Base-by-base conservation (phyloP, 805 yeast genomes). In the Candida dajiaensis region DNA sequence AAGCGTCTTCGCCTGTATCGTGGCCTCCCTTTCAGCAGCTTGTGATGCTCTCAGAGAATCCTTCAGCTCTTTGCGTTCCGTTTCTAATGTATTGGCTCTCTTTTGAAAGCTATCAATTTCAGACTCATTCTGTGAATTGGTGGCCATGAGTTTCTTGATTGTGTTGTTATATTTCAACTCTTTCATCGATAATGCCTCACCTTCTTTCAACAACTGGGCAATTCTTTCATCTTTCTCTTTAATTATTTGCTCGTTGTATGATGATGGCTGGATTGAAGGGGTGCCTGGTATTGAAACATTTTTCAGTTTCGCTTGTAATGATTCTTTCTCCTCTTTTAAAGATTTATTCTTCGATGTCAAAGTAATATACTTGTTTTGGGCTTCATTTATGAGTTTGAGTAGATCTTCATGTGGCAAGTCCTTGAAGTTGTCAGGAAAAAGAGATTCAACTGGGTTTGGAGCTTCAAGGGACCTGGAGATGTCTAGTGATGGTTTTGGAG, bases 141-240 rank as follows among this genome's bases (percentile, higher is more conserved):
- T 72, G 19, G 72, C 65, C 38, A 80, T 78, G 47, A 89, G 64
- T 51, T 74, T 72, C 50, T 85, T 85, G 42, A 90, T 78, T 0
- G 81, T 71, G 37, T 80, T 86, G 53, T 77, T 80, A 44, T 81
- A 72, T 53, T 77, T 78, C 23, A 88, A 71, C 56, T 92, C 97
- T 50, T 78, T 81, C 48, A 74, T 73, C 0, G 94, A 80, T 35
- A 89, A 65, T 21, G 75, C 78, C 51, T 84, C 82, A 4, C 96
- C 96, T 63, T 89, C 96, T 45, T 76, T 79, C 58, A 85, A 59
- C 25, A 90, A 66, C 47, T 83, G 81, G 16, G 77, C 74, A 22
- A 90, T 80, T 26, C 80, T 76, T 12, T 70, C 74, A 43, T 89
- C 68, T 69, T 83, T 55, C 64, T 77, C 59, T 38, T 54, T 57